These are phyloP conservation scores for Platanthera guangdongensis DNA, from an alignment of 106 monocot species.

Conservation along the genomic window DNA sequence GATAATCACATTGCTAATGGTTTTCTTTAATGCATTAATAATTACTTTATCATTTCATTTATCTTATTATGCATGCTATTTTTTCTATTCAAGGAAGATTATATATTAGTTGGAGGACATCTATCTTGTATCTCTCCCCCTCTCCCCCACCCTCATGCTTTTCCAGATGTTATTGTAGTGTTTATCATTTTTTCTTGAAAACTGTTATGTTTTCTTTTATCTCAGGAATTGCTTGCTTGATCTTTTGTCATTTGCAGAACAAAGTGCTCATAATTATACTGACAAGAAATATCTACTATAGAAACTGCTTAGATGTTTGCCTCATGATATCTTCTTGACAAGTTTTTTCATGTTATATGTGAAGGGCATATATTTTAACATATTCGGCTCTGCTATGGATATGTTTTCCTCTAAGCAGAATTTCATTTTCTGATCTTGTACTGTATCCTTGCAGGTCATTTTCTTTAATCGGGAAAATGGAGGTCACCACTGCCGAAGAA, in stretches of 20 bases:
- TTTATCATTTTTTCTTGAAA: neutral
- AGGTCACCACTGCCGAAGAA: neutral
- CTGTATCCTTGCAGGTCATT: conserved; percentile 10
- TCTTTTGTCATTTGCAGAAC: neutral
- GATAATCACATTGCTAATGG: too few relatives aligned
- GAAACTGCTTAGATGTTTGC: neutral
- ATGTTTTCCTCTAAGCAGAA: neutral
- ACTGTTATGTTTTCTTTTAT: neutral
- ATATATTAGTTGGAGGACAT: too few relatives aligned
- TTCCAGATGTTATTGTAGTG: neutral
- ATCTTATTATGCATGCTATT: too few relatives aligned
- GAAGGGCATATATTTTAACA: too few relatives aligned
- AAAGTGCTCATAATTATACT: too few relatives aligned
- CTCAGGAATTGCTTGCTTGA: neutral
- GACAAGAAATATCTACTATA: neutral
- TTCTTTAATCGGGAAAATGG: conserved; percentile 3
- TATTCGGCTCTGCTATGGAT: neutral
- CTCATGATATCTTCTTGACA: neutral
- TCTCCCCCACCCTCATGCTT: neutral
- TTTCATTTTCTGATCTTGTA: neutral
- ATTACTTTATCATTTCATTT: too few relatives aligned
- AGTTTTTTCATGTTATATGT: too few relatives aligned
- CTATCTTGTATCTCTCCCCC: too few relatives aligned
- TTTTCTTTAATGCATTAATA: too few relatives aligned
- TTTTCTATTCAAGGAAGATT: too few relatives aligned